These are phyloP conservation scores for Peronosclerospora sorghi DNA, from an alignment of 352 stramenopile genomes.

Conservation along the genomic window DNA sequence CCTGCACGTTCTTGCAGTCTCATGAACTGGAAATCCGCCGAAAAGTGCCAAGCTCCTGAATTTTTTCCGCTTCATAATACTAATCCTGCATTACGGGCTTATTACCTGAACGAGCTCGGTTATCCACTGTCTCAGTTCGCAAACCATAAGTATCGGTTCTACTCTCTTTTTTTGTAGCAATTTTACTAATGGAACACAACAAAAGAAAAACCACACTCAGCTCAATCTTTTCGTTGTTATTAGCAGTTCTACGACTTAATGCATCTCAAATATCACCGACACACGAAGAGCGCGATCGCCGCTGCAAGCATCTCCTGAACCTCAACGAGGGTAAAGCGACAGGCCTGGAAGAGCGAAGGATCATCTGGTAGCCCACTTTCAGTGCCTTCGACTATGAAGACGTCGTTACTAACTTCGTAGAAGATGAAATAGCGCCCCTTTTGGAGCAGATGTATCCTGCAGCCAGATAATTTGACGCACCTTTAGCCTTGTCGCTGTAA, in stretches of 20 bases:
- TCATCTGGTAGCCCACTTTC: slow-evolving; percentile 44
- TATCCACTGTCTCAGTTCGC: slow-evolving; percentile 65
- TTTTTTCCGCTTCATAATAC: too few relatives aligned
- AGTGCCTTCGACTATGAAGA: slow-evolving; percentile 20
- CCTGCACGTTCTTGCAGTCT: too few relatives aligned
- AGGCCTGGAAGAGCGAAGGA: slow-evolving; percentile 70
- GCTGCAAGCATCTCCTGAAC: slow-evolving; percentile 71
- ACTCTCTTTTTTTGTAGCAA: slow-evolving; percentile 53
- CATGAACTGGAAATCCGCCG: too few relatives aligned
- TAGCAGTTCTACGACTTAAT: slow-evolving; percentile 67
- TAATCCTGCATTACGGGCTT: too few relatives aligned
- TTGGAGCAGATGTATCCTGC: slow-evolving; percentile 62
- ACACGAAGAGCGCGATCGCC: slow-evolving; percentile 71
- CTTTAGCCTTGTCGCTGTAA: slow-evolving; percentile 29
- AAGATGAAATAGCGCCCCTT: slow-evolving; percentile 52
- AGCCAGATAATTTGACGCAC: slow-evolving; percentile 43
- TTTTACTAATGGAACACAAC: slow-evolving; percentile 57
- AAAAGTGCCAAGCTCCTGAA: too few relatives aligned
- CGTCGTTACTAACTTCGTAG: slow-evolving; percentile 55
- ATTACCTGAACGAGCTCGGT: too few relatives aligned
- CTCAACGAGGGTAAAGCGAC: slow-evolving; percentile 47
- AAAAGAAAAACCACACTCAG: slow-evolving; percentile 65
- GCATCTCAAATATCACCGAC: slow-evolving; percentile 77
- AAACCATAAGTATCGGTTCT: slow-evolving; percentile 48
- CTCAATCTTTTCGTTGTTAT: slow-evolving; percentile 35